Base-by-base conservation (phyloP, 139 green algal species). In the Monoraphidium neglectum region DNA sequence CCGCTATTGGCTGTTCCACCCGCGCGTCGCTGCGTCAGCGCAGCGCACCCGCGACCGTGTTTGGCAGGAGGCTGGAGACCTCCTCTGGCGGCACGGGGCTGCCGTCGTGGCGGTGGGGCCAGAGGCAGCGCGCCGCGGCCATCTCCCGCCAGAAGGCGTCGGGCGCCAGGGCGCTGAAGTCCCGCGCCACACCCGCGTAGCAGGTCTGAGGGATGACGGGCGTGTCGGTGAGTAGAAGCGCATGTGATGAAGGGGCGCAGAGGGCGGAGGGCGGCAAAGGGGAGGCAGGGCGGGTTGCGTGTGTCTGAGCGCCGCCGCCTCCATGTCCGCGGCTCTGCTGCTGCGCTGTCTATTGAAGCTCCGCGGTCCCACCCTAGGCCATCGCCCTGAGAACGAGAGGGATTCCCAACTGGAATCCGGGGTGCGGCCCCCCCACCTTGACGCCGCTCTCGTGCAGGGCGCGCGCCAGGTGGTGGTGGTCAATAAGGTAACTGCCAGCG, bases 121-220 rank as follows among this genome's bases (percentile, higher is more conserved):
- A 82, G 28, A 82, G 57, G 24, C 56, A 77, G 46, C 56, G 43
- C 37, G 36, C 40, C 1, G 28, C 37, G 2, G 76, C 68, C 76
- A 81, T 82, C 3, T 49, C 68, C 21, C 32, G 16, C 76, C 76
- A 82, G 16, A 82, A 82, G 56, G 69, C 56, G 56, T 76, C 57
- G 24, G 62, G 30, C 15, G 3, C 30, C 0, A 78, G 61, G 21
- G 61, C 32, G 16, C 16, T 38, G 15, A 65, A 56, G 47, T 78
- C 61, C 1, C 10, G 28, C 26, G 21, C 43, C 43, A 13, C 36
- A 67, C 73, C 73, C 56, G 64, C 64, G 49, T 79, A 79, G 63
- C 73, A 79, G 32, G n/a, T 40, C 13, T 65, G 38, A 12, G 43
- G 8, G 43, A 12, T 12, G 43, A n/a, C n/a, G n/a, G n/a, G n/a